A percentile compares a stretch with the other conserved stretches of the same genome.
These are phyloP conservation scores for Cyberlindnera nakhonratchasimensis DNA, from an alignment of 805 yeast genomes.

Conservation along the genomic window DNA sequence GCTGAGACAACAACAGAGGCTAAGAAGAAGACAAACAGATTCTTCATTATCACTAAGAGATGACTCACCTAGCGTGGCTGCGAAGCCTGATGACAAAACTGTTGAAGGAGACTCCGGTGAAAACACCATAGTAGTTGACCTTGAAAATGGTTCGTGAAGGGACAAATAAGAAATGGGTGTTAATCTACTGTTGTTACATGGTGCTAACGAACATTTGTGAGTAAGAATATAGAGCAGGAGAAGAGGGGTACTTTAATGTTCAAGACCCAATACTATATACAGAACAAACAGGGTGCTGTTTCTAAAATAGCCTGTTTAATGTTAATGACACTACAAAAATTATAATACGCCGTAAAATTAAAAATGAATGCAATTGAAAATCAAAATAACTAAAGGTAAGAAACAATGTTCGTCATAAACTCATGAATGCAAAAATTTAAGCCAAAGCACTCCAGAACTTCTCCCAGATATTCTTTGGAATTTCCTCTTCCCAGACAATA, in stretches of 20 bases:
- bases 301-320: too few species aligned
- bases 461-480: conserved; percentile 50
- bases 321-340: conserved; percentile 8
- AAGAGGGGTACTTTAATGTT: too few species aligned
- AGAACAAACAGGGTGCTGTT: too few species aligned
- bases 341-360: background rate
- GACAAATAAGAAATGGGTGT: too few species aligned
- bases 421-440: conserved; percentile 3
- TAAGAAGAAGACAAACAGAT: conserved; percentile 24
- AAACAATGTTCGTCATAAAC: background rate
- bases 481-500: conserved; percentile 53
- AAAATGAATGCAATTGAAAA: too few species aligned
- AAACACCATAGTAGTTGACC: conserved; percentile 1
- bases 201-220: too few species aligned
- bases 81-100: background rate
- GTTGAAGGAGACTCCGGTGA: conserved; percentile 3
- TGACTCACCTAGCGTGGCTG: too few species aligned
- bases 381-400: too few species aligned
- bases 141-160: too few species aligned
- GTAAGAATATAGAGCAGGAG: background rate
- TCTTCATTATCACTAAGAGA: conserved; percentile 5
- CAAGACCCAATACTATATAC: too few species aligned
- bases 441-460: conserved; percentile 43
- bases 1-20: conserved; percentile 40
- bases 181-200: too few species aligned